A percentile compares a stretch with the other conserved stretches of the same genome.
These are phyloP conservation scores for Apiospora malaysiana DNA, from an alignment of 2,329 filamentous ascomycete species.

Conservation along the genomic window DNA sequence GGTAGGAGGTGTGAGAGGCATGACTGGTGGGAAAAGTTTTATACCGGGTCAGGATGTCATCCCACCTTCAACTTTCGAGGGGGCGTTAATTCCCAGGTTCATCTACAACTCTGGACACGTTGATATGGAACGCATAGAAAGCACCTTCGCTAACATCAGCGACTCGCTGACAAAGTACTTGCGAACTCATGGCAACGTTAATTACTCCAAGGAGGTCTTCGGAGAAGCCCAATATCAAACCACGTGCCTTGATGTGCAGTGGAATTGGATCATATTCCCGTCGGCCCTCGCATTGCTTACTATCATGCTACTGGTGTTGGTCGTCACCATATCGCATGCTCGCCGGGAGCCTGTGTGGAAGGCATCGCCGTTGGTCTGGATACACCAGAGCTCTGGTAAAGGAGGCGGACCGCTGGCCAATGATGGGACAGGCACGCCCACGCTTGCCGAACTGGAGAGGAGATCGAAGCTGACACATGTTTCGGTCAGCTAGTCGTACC, in stretches of 20 bases:
- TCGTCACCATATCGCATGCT: neutral
- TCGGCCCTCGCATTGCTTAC: neutral
- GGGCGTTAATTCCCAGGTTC: neutral
- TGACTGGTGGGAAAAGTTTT: too few species aligned
- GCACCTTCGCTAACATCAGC: neutral
- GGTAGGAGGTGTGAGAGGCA: neutral
- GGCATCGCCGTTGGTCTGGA: constrained; percentile 18
- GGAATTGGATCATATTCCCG: constrained; percentile 22
- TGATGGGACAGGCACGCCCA: neutral
- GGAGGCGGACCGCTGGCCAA: neutral
- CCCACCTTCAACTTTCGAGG: too few species aligned
- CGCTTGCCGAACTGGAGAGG: neutral
- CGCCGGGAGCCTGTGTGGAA: constrained; percentile 19
- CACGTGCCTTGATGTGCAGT: constrained; percentile 21
- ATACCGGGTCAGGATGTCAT: too few species aligned
- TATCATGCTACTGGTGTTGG: neutral
- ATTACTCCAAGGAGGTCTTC: neutral
- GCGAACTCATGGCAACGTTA: constrained; percentile 11
- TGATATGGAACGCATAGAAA: neutral
- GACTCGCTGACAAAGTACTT: constrained; percentile 16
- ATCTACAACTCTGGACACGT: constrained; percentile 19
- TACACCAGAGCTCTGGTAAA: neutral
- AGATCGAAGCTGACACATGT: constrained; percentile 1
- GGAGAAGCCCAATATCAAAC: neutral
- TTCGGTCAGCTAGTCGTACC: neutral